Percentiles rank a stretch among this genome's conserved stretches.
Evolutionary conservation across 441 rosid genomes (phyloP).

Genomic region (Capsella rubella): DNA sequence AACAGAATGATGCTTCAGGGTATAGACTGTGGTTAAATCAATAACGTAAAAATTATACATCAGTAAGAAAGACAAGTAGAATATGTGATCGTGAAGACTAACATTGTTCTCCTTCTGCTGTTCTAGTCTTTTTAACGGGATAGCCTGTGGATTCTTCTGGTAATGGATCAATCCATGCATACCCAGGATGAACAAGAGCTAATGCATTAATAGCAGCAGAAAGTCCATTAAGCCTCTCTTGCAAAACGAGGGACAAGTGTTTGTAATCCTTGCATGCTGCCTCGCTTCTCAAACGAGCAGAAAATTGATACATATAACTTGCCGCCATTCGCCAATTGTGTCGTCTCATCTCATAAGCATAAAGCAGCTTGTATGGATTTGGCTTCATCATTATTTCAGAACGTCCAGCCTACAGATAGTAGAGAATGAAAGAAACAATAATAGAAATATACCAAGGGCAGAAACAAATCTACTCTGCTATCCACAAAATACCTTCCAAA

Average conservation of each 20-base stretch:
- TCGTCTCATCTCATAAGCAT: constrained; percentile 92
- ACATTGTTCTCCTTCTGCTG: constrained; percentile 59
- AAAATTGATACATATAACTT: constrained; percentile 77
- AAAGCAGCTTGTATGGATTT: constrained; percentile 90
- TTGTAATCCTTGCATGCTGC: constrained; percentile 63
- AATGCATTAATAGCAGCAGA: constrained; percentile 94
- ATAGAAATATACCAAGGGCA: constrained; percentile 26
- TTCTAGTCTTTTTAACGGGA: constrained; percentile 87
- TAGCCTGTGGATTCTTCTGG: constrained; percentile 55
- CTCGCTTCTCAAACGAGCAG: constrained; percentile 81
- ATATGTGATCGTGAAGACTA: constrained; percentile 44
- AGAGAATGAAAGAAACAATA: constrained; percentile 35
- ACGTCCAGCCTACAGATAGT: constrained; percentile 75
- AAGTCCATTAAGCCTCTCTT: constrained; percentile 92
- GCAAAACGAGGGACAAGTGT: constrained; percentile 60
- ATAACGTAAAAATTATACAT: neutral
- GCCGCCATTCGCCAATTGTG: constrained; percentile 98
- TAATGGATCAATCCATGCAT: constrained; percentile 90
- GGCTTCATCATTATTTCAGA: constrained; percentile 80
- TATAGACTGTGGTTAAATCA: neutral
- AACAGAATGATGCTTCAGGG: constrained; percentile 29
- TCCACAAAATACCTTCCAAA: constrained; percentile 82
- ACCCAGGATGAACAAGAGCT: constrained; percentile 78
- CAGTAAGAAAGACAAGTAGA: constrained; percentile 17
- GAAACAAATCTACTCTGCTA: constrained; percentile 33